A percentile compares a stretch with the other conserved stretches of the same genome.
These are phyloP conservation scores for Penicillium paneum DNA, from an alignment of 2,329 filamentous ascomycete genomes.

Conservation along the genomic window DNA sequence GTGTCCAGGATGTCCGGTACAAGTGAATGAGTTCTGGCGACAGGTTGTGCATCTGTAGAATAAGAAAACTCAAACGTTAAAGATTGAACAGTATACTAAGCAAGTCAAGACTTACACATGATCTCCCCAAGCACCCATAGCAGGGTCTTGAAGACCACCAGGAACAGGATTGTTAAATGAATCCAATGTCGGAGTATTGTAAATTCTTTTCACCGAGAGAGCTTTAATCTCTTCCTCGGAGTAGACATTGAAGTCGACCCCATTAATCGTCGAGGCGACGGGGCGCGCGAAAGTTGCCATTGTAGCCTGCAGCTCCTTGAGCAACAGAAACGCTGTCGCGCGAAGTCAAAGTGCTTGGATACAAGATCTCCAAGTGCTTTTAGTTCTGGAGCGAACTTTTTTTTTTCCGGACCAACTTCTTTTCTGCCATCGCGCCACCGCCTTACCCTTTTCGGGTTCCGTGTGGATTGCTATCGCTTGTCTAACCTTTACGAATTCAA, in stretches of 20 bases:
- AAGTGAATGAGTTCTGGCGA: conserved; percentile 74
- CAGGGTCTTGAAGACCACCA: conserved; percentile 87
- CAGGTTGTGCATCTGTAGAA: conserved; percentile 79
- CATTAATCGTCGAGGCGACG: conserved; percentile 75
- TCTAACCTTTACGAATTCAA: neutral
- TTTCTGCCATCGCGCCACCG: conserved; percentile 40
- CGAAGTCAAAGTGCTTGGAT: conserved; percentile 28
- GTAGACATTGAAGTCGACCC: conserved; percentile 86
- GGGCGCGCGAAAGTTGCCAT: conserved; percentile 63
- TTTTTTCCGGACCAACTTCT: conserved; percentile 23
- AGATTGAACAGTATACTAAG: conserved; percentile 6
- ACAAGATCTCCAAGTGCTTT: conserved; percentile 25
- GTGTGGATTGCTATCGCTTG: conserved; percentile 1
- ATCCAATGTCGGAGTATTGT: conserved; percentile 93
- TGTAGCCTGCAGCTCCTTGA: conserved; percentile 34
- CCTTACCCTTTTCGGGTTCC: conserved; percentile 19
- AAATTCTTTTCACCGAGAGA: conserved; percentile 89
- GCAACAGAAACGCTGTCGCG: conserved; percentile 34
- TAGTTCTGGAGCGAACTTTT: conserved; percentile 35
- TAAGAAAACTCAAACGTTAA: conserved; percentile 12
- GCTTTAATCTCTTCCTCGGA: conserved; percentile 76
- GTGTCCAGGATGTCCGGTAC: conserved; percentile 90
- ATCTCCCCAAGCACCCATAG: conserved; percentile 85
- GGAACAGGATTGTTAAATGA: conserved; percentile 83
- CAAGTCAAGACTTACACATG: conserved; percentile 60